phyloP scores from a whole-genome alignment of 1,284 basidiomycete species.

The Schizophyllum commune region DNA sequence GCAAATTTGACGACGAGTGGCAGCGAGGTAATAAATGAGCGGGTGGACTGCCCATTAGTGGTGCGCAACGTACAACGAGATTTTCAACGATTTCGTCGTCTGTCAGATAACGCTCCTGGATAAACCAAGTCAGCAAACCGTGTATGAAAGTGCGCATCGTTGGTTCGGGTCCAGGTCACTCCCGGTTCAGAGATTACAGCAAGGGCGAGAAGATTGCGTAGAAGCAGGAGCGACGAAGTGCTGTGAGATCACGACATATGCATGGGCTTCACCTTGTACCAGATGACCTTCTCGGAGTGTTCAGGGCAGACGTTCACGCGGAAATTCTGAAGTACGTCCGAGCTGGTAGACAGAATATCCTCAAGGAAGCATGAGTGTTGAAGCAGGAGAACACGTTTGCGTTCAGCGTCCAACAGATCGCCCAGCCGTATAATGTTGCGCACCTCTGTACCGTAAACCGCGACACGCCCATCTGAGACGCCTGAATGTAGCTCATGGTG shows the following conservation, averaged over 20 bases:
- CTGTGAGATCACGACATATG: not conserved
- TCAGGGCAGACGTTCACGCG: slow-evolving; percentile 58
- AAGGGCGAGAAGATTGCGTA: no score
- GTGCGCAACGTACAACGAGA: slow-evolving; percentile 44
- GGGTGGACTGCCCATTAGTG: not conserved
- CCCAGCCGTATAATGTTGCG: no score
- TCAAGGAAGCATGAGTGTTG: no score
- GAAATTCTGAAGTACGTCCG: slow-evolving; percentile 69
- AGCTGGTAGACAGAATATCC: slow-evolving; percentile 31
- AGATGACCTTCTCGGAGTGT: slow-evolving; percentile 48
- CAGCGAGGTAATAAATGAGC: not conserved
- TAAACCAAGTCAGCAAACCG: slow-evolving; percentile 5
- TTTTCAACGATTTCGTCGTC: slow-evolving; percentile 71
- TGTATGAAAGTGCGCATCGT: slow-evolving; percentile 6
- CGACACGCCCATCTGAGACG: slow-evolving; percentile 1
- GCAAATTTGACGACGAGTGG: slow-evolving; percentile 4
- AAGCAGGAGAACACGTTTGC: not conserved
- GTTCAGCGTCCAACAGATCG: not conserved
- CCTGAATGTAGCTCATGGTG: no score
- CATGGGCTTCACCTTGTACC: slow-evolving; percentile 57
- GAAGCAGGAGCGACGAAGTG: no score
- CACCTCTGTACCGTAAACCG: slow-evolving; percentile 27
- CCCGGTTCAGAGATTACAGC: no score
- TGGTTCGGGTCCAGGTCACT: no score
- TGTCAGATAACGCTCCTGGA: slow-evolving; percentile 61